Evolutionary conservation across 768 basidiomycete species (phyloP).

Genomic region (Clitopilus hobsonii): DNA sequence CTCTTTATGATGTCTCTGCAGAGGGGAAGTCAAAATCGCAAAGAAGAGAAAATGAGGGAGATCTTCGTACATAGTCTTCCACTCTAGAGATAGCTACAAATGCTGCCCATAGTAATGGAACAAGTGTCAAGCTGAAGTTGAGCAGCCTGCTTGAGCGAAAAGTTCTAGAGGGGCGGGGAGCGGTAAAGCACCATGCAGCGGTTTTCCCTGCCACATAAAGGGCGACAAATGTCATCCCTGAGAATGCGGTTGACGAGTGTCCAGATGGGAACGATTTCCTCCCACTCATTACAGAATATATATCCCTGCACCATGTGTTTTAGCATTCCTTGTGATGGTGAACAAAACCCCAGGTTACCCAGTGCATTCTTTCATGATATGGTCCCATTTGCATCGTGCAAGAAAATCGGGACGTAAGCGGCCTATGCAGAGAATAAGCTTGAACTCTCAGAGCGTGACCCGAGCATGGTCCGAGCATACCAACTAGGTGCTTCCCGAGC

Average conservation of each 20-base stretch:
- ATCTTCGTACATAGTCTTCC: slow-evolving; percentile 57
- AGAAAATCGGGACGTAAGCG: slow-evolving; percentile 66
- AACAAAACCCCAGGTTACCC: too few relatives aligned
- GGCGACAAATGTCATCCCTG: slow-evolving; percentile 59
- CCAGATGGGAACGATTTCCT: slow-evolving; percentile 66
- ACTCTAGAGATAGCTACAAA: slow-evolving; percentile 61
- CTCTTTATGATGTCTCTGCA: slow-evolving; percentile 63
- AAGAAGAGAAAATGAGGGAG: not conserved
- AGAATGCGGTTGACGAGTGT: slow-evolving; percentile 62
- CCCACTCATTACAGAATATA: slow-evolving; percentile 38
- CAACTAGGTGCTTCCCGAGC: slow-evolving; percentile 53
- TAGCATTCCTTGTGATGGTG: too few relatives aligned
- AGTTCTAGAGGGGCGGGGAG: slow-evolving; percentile 28
- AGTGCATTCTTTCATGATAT: slow-evolving; percentile 39
- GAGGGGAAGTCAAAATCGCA: not conserved
- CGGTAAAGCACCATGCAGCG: slow-evolving; percentile 49
- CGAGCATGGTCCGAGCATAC: slow-evolving; percentile 23
- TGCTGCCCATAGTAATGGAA: slow-evolving; percentile 50
- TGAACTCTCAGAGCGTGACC: too few relatives aligned
- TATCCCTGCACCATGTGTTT: slow-evolving; percentile 20
- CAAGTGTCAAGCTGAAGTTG: slow-evolving; percentile 40
- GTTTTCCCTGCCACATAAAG: slow-evolving; percentile 65
- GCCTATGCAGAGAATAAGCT: too few relatives aligned
- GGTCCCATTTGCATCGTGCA: slow-evolving; percentile 59
- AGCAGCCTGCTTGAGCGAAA: slow-evolving; percentile 43